Percentiles rank a stretch among this genome's conserved stretches.
Conservation (phyloP, 2,329 filamentous ascomycete species). For the Venturia aucupariae region DNA sequence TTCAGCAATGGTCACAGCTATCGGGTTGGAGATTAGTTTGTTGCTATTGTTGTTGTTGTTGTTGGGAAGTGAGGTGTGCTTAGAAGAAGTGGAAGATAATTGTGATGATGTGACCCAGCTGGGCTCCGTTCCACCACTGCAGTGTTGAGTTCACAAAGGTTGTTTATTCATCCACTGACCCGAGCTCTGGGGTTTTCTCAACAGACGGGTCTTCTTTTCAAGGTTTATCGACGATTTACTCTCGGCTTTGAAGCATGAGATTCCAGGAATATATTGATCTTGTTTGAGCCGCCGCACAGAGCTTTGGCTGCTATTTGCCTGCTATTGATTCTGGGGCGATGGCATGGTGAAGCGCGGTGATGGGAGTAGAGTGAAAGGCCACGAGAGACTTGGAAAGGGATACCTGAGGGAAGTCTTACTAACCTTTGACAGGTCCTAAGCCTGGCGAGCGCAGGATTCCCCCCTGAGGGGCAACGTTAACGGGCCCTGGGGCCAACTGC, state of each 20-base stretch:
- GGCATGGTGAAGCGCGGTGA: not conserved
- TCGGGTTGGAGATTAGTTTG: not conserved
- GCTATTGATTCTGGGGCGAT: not conserved
- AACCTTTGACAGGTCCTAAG: constrained; percentile 13
- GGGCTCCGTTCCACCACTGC: not conserved
- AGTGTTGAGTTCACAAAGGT: not conserved
- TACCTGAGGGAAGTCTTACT: not conserved
- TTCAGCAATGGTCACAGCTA: constrained; percentile 39
- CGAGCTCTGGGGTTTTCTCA: not conserved
- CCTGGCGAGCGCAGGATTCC: constrained; percentile 11
- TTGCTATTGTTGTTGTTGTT: not conserved
- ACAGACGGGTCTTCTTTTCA: not conserved
- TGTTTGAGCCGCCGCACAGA: no score
- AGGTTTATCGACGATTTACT: no score
- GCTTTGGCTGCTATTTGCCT: no score
- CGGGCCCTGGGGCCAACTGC: not conserved
- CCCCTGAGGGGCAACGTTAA: not conserved
- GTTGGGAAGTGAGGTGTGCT: not conserved
- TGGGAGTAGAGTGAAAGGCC: not conserved
- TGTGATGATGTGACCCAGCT: not conserved
- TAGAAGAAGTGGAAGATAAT: not conserved
- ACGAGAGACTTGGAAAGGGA: not conserved
- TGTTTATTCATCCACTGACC: not conserved
- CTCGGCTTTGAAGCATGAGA: not conserved
- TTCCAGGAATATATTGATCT: not conserved